phyloP scores from a whole-genome alignment of 768 basidiomycete species.

The Kwoniella dejecticola region DNA sequence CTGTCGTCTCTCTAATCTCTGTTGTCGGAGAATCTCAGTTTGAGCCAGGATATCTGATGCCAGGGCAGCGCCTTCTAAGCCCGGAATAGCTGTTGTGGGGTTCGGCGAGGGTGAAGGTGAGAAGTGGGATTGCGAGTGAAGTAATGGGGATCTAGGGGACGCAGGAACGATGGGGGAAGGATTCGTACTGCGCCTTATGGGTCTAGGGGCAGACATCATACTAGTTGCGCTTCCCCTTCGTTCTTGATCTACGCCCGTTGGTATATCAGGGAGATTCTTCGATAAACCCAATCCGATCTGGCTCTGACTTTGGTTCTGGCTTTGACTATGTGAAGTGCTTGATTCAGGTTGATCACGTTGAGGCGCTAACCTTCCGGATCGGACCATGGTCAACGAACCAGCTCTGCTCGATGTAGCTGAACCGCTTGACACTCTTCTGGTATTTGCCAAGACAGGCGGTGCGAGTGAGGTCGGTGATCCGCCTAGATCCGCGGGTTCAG shows the following conservation, averaged over 20 bases:
- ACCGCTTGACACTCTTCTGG: conserved; percentile 29
- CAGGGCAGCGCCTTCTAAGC: conserved; percentile 55
- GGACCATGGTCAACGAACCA: conserved; percentile 39
- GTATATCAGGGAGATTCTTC: conserved; percentile 18
- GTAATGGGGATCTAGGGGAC: conserved; percentile 37
- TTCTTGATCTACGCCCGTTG: not conserved
- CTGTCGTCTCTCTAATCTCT: conserved; percentile 72
- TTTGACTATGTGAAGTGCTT: not conserved
- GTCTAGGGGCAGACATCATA: conserved; percentile 2
- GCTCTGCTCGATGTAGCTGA: conserved; percentile 35
- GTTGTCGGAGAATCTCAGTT: conserved; percentile 80
- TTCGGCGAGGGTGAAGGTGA: conserved; percentile 15
- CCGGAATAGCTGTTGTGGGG: conserved; percentile 42
- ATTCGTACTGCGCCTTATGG: conserved; percentile 36
- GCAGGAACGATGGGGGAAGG: conserved; percentile 22
- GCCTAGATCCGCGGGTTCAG: conserved; percentile 23
- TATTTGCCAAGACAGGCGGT: conserved; percentile 3
- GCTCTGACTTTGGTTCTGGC: not conserved
- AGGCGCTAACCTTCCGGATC: conserved; percentile 30
- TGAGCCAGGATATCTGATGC: conserved; percentile 83
- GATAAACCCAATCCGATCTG: conserved; percentile 4
- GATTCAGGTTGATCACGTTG: conserved; percentile 18
- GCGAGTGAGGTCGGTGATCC: conserved; percentile 17
- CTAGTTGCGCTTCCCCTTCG: conserved; percentile 14
- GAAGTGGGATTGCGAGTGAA: conserved; percentile 44